Conservation (phyloP, 495 filamentous ascomycete genomes). For the Aspergillus incahuasiensis region DNA sequence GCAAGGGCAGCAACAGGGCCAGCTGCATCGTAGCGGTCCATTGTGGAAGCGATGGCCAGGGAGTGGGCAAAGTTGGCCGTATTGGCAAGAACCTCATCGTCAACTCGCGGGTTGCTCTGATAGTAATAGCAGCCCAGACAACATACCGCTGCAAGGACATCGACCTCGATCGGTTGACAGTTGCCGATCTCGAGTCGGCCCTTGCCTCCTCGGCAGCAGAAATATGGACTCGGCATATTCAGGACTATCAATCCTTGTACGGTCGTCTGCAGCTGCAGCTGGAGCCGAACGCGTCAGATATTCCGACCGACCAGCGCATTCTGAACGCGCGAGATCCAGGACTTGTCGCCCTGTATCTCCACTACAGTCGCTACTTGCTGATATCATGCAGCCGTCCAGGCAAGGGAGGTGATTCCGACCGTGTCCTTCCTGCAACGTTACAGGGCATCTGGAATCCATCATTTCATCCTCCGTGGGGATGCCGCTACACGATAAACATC, state of each 20-base stretch:
- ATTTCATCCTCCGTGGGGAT: conserved; percentile 48
- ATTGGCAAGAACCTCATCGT: conserved; percentile 31
- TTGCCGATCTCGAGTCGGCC: conserved; percentile 22
- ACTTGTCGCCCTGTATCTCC: conserved; percentile 41
- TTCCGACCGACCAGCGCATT: conserved; percentile 32
- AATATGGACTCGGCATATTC: conserved; percentile 25
- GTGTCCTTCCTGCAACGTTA: conserved; percentile 48
- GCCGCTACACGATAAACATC: conserved; percentile 55
- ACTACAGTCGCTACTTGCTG: conserved; percentile 46
- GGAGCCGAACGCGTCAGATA: conserved; percentile 12
- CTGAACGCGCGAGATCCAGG: conserved; percentile 26
- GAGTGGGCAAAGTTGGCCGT: conserved; percentile 15
- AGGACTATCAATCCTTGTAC: conserved; percentile 33
- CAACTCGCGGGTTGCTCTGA: conserved; percentile 24
- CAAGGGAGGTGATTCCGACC: conserved; percentile 11
- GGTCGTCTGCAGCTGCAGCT: conserved; percentile 30
- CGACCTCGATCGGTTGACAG: conserved; percentile 14
- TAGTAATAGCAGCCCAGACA: conserved; percentile 40
- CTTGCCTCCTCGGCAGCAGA: conserved; percentile 16
- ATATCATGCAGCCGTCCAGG: conserved; percentile 41
- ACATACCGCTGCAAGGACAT: conserved; percentile 31
- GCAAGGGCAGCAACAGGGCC: conserved; percentile 27
- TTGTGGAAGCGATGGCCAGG: conserved; percentile 21
- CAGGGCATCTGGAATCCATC: conserved; percentile 56
- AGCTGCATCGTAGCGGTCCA: conserved; percentile 28